These are phyloP conservation scores for Aspergillus calidoustus DNA, from an alignment of 2,329 filamentous ascomycete genomes.

Conservation along the genomic window DNA sequence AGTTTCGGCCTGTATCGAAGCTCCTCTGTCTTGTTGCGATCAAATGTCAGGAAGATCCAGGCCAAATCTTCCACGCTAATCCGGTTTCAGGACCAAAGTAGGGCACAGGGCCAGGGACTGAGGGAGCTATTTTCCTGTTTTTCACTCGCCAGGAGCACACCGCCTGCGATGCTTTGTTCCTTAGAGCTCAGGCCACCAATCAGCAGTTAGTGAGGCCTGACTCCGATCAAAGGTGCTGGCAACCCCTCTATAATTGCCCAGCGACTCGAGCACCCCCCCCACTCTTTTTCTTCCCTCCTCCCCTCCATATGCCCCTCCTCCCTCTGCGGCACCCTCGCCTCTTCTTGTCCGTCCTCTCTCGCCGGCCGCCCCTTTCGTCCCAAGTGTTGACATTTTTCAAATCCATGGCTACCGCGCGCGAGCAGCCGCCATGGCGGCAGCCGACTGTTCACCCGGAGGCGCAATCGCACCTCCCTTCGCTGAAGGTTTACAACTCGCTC, in stretches of 20 bases:
- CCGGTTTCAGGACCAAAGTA: neutral
- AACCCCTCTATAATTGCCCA: constrained; percentile 18
- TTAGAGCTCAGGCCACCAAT: constrained; percentile 17
- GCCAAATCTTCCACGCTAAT: constrained; percentile 16
- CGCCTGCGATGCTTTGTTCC: constrained; percentile 1
- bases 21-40: constrained; percentile 18
- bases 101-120: constrained; percentile 20
- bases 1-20: constrained; percentile 8
- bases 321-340: constrained; percentile 19
- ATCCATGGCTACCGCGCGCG: constrained; percentile 38
- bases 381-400: constrained; percentile 25
- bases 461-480: constrained; percentile 51
- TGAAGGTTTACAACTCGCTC: constrained; percentile 81
- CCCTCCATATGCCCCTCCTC: constrained; percentile 33
- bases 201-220: neutral
- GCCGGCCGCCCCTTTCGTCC: constrained; percentile 14
- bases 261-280: constrained; percentile 19
- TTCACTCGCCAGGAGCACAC: constrained; percentile 13
- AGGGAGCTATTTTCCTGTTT: neutral
- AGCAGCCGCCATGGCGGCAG: constrained; percentile 53
- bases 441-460: constrained; percentile 38
- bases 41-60: constrained; percentile 15
- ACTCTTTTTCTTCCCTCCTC: constrained; percentile 19
- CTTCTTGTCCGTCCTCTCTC: constrained; percentile 18
- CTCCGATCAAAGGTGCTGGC: neutral